Conservation (phyloP, 148 eudicot species). For the Selenicereus undatus region DNA sequence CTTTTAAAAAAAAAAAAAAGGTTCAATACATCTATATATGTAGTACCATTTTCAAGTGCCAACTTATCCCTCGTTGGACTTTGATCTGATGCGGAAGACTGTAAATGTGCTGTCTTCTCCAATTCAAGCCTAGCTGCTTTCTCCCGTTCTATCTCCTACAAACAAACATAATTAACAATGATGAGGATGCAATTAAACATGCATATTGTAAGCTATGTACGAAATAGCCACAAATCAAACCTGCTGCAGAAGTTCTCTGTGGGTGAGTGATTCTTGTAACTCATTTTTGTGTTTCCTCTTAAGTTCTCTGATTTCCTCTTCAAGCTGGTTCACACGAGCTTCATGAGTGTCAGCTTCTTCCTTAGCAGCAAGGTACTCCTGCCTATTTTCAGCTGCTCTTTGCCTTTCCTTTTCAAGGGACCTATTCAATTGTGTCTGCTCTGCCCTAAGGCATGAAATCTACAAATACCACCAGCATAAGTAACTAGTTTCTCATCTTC, state of each 20-base stretch:
- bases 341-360: constrained; percentile 93
- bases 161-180: constrained; percentile 4
- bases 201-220: constrained; percentile 2
- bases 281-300: constrained; percentile 86
- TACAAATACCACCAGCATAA: constrained; percentile 36
- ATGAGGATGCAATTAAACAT: not conserved
- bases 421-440: constrained; percentile 85
- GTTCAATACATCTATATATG: not conserved
- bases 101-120: constrained; percentile 66
- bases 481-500: not conserved
- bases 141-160: constrained; percentile 87
- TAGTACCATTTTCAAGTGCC: constrained; percentile 64
- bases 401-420: constrained; percentile 99
- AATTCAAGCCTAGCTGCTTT: constrained; percentile 74
- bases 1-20: not conserved
- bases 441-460: constrained; percentile 96
- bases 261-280: constrained; percentile 69
- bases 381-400: constrained; percentile 88
- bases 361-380: constrained; percentile 87
- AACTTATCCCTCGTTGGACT: constrained; percentile 56
- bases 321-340: constrained; percentile 77
- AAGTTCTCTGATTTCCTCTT: constrained; percentile 77
- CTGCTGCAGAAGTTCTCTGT: constrained; percentile 85
- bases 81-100: constrained; percentile 56
- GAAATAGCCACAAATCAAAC: constrained; percentile 28